Evolutionary conservation across 1,284 basidiomycete genomes (phyloP).

Genomic region (Pseudozyma sp.): DNA sequence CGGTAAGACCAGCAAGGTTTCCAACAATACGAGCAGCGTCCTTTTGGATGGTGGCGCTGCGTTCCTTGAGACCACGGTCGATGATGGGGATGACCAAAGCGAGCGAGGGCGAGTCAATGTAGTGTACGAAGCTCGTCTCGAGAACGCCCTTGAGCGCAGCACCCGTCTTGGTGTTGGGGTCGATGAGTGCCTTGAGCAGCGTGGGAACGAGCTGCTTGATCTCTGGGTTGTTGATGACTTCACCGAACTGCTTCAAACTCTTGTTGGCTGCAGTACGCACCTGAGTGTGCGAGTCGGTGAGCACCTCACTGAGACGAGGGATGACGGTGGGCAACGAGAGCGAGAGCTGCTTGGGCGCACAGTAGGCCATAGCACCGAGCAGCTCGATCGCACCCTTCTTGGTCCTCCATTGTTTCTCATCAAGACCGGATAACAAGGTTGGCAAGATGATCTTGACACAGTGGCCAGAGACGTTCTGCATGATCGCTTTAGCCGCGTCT

Average conservation of each 20-base stretch:
- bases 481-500: slow-evolving; percentile 92
- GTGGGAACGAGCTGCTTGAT: slow-evolving; percentile 92
- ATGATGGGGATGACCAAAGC: slow-evolving; percentile 95
- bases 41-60: slow-evolving; percentile 92
- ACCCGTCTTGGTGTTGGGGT: slow-evolving; percentile 88
- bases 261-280: slow-evolving; percentile 93
- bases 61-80: slow-evolving; percentile 90
- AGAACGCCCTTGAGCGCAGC: slow-evolving; percentile 84
- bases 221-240: slow-evolving; percentile 75
- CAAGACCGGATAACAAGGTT: slow-evolving; percentile 86
- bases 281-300: slow-evolving; percentile 97
- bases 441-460: slow-evolving; percentile 92
- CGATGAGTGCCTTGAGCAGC: slow-evolving; percentile 93
- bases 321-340: slow-evolving; percentile 96
- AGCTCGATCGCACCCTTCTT: slow-evolving; percentile 98
- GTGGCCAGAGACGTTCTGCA: slow-evolving; percentile 80
- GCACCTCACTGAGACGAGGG: slow-evolving; percentile 89
- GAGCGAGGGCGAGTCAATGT: slow-evolving; percentile 97
- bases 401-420: slow-evolving; percentile 98
- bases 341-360: slow-evolving; percentile 94
- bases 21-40: slow-evolving; percentile 97
- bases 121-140: slow-evolving; percentile 96
- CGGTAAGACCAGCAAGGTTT: slow-evolving; percentile 89
- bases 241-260: slow-evolving; percentile 96
- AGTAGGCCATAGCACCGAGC: slow-evolving; percentile 99